A percentile compares a stretch with the other conserved stretches of the same genome.
These are phyloP conservation scores for Tetrahymena thermophila DNA, from an alignment of 73 alveolate genomes.

Conservation along the genomic window DNA sequence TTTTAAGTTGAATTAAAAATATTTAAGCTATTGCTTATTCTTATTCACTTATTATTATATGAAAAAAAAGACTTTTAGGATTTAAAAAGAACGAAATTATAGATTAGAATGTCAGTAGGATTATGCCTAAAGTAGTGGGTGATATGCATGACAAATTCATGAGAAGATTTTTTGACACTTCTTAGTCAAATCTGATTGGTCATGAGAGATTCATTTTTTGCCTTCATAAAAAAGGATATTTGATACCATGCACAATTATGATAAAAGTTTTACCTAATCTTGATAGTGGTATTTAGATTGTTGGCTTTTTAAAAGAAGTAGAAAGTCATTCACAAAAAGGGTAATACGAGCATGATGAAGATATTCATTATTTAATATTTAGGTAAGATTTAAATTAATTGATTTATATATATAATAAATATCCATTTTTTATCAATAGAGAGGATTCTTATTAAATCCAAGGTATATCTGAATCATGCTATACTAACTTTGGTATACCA, in stretches of 20 bases:
- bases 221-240: constrained; percentile 6
- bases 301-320: constrained; percentile 18
- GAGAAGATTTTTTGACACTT: constrained; percentile 7
- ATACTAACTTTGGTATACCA: constrained; percentile 39
- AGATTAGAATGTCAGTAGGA: constrained; percentile 10
- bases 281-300: constrained; percentile 27
- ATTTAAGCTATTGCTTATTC: too few relatives aligned
- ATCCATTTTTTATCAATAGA: neutral
- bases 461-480: constrained; percentile 36
- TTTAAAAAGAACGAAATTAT: constrained; percentile 20
- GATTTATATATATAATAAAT: neutral
- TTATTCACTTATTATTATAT: neutral
- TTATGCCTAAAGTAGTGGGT: constrained; percentile 29
- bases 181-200: constrained; percentile 19
- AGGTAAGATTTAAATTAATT: neutral
- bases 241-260: constrained; percentile 34
- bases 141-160: constrained; percentile 26
- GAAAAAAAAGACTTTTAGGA: constrained; percentile 1
- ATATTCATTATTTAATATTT: neutral
- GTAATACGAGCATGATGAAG: neutral
- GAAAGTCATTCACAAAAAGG: neutral
- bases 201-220: constrained; percentile 10
- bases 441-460: neutral
- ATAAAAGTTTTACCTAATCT: constrained; percentile 25
- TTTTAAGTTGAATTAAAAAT: too few relatives aligned